Evolutionary conservation across 2,329 filamentous ascomycete species (phyloP), one percentile per base, ranked within the genome.

Genomic region (Pleoardoris graminearum): DNA sequence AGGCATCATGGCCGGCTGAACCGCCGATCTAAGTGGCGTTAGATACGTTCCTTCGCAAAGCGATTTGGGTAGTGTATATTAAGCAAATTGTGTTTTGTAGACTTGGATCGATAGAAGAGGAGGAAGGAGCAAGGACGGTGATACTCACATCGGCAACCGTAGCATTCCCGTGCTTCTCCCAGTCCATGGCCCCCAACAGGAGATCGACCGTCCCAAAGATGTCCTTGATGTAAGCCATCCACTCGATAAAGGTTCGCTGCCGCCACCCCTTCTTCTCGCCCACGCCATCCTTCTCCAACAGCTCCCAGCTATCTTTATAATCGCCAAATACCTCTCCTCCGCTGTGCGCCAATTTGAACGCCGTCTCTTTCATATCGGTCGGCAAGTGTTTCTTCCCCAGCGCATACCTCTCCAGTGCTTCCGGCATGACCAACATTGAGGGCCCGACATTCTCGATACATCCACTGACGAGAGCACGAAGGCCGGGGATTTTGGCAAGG

Each of bases 221-320:
- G 8, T 71, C 69, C 45, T 71, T 69, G 25, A 70, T 59, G 38
- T 69, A 71, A 21, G 53, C 54, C 70, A 73, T 73, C 42, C 67
- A 71, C 38, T 59, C 62, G 30, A 63, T 63, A 49, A 69, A 73
- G 16, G 64, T 68, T 37, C 62, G 53, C 53, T 61, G 60, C 7
- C 66, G 50, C 66, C 66, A 71, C 0, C 69, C 70, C 46, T 68
- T 69, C 51, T 60, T 59, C 21, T 66, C 59, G 1, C 62, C 62
- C 35, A 61, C 51, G 27, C 68, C 61, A 43, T 71, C 69, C 21
- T 69, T 67, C 50, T 72, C 69, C 17, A 71, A 54, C 19, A 69
- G 65, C 3, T 70, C 59, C 63, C 62, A 70, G 19, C 57, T 60
- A 11, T 63, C 67, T 1, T 50, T 51, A 29, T 60, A 58, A 22